Conservation (phyloP, 331 rosid genomes). For the Phaseolus coccineus region DNA sequence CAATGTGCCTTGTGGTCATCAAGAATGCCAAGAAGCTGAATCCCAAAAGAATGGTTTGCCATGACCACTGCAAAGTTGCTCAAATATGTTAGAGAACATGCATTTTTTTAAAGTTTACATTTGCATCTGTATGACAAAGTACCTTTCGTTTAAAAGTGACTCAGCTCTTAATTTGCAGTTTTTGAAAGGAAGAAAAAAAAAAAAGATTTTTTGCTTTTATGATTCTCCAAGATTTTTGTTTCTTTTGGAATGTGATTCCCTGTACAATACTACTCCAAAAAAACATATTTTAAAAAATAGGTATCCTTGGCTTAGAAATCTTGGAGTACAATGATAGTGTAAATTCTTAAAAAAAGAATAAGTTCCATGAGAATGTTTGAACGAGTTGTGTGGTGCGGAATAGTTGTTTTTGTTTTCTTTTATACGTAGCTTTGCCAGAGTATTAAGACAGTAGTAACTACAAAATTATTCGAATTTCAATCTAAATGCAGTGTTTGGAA, state of each 20-base stretch:
- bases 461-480: not conserved
- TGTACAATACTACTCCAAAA: slow-evolving; percentile 2
- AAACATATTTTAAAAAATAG: slow-evolving; percentile 27
- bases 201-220: too few relatives aligned
- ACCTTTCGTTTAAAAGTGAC: slow-evolving; percentile 27
- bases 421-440: slow-evolving; percentile 9
- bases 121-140: not conserved
- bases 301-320: slow-evolving; percentile 30
- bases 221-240: slow-evolving; percentile 20
- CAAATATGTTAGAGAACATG: slow-evolving; percentile 41
- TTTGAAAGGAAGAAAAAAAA: not conserved
- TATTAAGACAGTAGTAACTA: not conserved
- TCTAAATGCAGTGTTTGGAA: not conserved
- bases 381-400: slow-evolving; percentile 35
- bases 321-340: slow-evolving; percentile 20
- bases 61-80: slow-evolving; percentile 84
- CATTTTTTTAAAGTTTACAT: not conserved
- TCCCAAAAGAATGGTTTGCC: slow-evolving; percentile 88
- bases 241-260: slow-evolving; percentile 42
- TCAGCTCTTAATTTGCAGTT: not conserved
- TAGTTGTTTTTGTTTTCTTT: slow-evolving; percentile 24
- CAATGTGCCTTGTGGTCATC: slow-evolving; percentile 77
- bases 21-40: slow-evolving; percentile 69
- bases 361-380: slow-evolving; percentile 48
- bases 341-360: slow-evolving; percentile 19